Evolutionary conservation across 208 protist genomes (phyloP).

Genomic region (Leishmania mexicana): DNA sequence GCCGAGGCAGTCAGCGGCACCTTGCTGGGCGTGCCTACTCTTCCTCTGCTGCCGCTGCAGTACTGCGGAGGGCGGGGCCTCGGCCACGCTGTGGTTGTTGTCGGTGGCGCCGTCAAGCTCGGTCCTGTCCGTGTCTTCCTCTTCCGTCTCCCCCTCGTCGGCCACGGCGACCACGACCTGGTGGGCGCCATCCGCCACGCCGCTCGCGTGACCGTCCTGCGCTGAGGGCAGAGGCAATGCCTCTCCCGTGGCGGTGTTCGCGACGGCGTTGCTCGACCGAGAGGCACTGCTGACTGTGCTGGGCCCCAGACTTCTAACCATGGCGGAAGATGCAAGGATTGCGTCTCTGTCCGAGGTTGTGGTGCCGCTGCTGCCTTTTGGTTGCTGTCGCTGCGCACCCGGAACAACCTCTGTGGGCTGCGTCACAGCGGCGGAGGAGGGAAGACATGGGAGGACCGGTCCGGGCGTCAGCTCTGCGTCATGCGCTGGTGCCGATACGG

Average conservation of each 20-base stretch:
- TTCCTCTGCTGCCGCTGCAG: neutral
- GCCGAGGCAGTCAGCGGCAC: neutral
- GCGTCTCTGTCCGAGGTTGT: neutral
- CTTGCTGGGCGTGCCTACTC: neutral
- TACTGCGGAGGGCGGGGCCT: neutral
- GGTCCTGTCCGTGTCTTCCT: neutral
- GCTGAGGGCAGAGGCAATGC: neutral
- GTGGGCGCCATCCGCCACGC: neutral
- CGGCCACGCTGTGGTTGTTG: neutral
- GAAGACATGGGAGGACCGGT: too few relatives aligned
- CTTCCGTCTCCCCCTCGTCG: neutral
- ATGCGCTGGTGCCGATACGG: neutral
- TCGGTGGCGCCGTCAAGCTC: neutral
- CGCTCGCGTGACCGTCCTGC: neutral
- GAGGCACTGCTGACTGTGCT: neutral
- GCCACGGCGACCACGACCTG: neutral
- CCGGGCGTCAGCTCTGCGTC: neutral
- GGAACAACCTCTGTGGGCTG: neutral
- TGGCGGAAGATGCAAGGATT: neutral
- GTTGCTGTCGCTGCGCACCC: neutral
- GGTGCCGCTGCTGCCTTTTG: neutral
- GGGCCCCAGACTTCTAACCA: neutral
- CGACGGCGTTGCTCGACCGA: constrained; percentile 1
- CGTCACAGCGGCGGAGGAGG: neutral
- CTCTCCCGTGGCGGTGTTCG: constrained; percentile 5